phyloP scores from a whole-genome alignment of 2,329 filamentous ascomycete genomes.

The Xylaria sp. region DNA sequence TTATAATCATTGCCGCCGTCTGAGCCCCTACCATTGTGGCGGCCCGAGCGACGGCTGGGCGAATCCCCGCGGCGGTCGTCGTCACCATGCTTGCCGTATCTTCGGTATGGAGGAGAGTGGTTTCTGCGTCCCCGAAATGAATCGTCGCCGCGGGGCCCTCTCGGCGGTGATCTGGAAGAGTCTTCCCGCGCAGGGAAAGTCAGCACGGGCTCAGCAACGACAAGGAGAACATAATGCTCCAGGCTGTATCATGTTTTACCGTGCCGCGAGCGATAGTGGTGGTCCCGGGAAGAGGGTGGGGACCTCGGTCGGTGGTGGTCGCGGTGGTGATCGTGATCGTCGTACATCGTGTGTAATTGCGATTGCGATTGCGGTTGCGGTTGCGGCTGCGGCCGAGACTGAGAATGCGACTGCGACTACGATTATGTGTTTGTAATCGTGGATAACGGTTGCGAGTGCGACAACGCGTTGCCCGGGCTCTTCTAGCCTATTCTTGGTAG shows the following conservation, averaged over 20 bases:
- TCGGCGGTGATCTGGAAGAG: constrained; percentile 47
- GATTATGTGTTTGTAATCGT: constrained; percentile 1
- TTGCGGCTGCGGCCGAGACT: background rate
- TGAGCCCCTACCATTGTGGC: constrained; percentile 41
- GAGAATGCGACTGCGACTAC: no score
- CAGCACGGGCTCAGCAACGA: constrained; percentile 47
- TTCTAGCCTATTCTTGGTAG: background rate
- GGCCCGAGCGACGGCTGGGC: constrained; percentile 31
- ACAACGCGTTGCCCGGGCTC: background rate
- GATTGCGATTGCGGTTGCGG: background rate
- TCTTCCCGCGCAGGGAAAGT: constrained; percentile 51
- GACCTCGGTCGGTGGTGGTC: constrained; percentile 45
- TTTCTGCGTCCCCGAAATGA: constrained; percentile 41
- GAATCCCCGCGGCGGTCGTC: constrained; percentile 41
- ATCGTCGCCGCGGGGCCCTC: constrained; percentile 47
- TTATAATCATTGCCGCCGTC: constrained; percentile 26
- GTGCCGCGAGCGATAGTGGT: constrained; percentile 51
- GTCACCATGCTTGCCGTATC: constrained; percentile 33
- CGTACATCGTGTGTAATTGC: constrained; percentile 45
- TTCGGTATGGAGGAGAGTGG: constrained; percentile 40
- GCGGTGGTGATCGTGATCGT: constrained; percentile 47
- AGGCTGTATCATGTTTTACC: constrained; percentile 51
- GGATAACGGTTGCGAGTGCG: background rate
- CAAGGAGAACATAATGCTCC: constrained; percentile 44
- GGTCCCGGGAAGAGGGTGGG: constrained; percentile 46